Percentiles rank a stretch among this genome's conserved stretches.
Evolutionary conservation across 2,329 filamentous ascomycete genomes (phyloP).

Genomic region (Colletotrichum liriopes): DNA sequence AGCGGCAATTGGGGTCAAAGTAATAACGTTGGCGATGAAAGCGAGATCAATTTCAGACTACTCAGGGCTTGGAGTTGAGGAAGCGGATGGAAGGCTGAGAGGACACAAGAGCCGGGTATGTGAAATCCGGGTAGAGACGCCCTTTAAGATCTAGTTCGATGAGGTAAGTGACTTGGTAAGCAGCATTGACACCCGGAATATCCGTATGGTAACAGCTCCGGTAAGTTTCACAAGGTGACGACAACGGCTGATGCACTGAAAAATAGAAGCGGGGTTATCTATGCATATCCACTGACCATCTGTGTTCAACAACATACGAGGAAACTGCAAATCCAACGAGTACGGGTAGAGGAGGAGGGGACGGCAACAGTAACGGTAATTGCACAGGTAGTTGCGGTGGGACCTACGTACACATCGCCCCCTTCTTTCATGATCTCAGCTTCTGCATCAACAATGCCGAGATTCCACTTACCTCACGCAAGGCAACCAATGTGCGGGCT

Average conservation of each 20-base stretch:
- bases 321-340: neutral
- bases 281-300: neutral
- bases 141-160: neutral
- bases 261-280: conserved; percentile 10
- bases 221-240: conserved; percentile 18
- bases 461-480: neutral
- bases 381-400: neutral
- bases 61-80: neutral
- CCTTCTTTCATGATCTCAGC: neutral
- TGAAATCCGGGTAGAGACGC: neutral
- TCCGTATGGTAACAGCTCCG: neutral
- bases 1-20: neutral
- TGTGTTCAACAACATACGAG: no score
- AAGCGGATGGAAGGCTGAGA: neutral
- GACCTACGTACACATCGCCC: neutral
- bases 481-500: neutral
- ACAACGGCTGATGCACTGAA: neutral
- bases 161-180: conserved; percentile 11
- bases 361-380: neutral
- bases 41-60: neutral
- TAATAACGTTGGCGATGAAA: neutral
- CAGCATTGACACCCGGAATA: conserved; percentile 16
- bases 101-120: neutral
- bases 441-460: neutral
- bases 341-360: neutral